A percentile compares a stretch with the other conserved stretches of the same genome.
Evolutionary conservation across 768 basidiomycete species (phyloP).

Genomic region (Lactifluus volemus): DNA sequence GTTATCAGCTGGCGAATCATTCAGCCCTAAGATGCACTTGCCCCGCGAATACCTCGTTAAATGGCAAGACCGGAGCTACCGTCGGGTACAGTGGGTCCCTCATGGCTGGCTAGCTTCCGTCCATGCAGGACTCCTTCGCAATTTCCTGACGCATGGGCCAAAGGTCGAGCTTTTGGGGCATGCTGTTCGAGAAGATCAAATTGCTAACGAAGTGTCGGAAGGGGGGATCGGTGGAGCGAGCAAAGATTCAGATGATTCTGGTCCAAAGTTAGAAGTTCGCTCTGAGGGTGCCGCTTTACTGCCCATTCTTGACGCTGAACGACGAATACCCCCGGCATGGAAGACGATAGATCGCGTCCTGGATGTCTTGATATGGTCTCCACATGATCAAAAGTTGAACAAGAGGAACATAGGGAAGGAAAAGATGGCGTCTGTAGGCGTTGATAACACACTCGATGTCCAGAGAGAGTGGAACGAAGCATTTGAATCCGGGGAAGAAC

Average conservation of each 20-base stretch:
- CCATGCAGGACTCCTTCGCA: constrained; percentile 56
- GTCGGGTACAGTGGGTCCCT: constrained; percentile 80
- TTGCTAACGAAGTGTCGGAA: constrained; percentile 27
- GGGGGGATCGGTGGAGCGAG: constrained; percentile 29
- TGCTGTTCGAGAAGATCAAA: constrained; percentile 29
- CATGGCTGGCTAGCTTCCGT: constrained; percentile 82
- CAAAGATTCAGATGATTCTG: constrained; percentile 20
- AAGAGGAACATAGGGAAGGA: constrained; percentile 21
- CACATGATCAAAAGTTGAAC: constrained; percentile 25
- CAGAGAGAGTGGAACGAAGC: constrained; percentile 28
- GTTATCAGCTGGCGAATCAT: constrained; percentile 30
- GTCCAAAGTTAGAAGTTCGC: constrained; percentile 7
- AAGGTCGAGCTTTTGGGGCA: constrained; percentile 56
- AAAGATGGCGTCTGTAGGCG: constrained; percentile 26
- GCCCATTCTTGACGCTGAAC: constrained; percentile 61
- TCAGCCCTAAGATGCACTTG: constrained; percentile 49
- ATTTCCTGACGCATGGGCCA: constrained; percentile 65
- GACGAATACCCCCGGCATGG: constrained; percentile 71
- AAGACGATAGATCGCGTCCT: constrained; percentile 88
- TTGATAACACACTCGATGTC: constrained; percentile 24
- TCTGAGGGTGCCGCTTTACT: constrained; percentile 22
- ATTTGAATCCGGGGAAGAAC: constrained; percentile 56
- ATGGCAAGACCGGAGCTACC: constrained; percentile 73
- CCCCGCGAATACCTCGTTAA: constrained; percentile 94
- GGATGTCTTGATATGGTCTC: constrained; percentile 62